Base-by-base conservation (phyloP, 2,329 filamentous ascomycete species). In the Fusarium concolor region DNA sequence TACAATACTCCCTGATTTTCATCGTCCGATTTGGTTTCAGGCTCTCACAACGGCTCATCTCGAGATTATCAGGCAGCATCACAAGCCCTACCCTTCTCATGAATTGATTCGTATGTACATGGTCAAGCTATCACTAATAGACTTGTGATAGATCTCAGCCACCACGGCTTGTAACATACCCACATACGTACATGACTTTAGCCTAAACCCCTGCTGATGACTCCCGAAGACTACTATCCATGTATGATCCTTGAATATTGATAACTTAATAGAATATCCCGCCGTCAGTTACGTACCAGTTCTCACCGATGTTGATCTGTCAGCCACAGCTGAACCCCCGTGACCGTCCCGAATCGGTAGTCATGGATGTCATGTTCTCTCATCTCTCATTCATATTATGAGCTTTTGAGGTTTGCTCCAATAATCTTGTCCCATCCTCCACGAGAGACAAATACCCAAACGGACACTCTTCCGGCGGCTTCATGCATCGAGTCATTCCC, bases 141-240 rank as follows among this genome's bases (percentile, higher is more conserved):
- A 70, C 67, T 56, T 61, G 52, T 68, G 62, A 71, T 67, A 70
- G 70, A 71, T 71, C 60, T 73, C 65, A 71, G 66, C 69, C 65
- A 60, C 63, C 28, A 38, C 57, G 59, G 65, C 41, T 56, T 70
- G 62, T 33, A 33, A 17, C 31, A 33, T 33, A 3, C 14, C 31
- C 14, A 56, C 33, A 35, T 35, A 63, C 58, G 41, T 29, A 38
- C n/a, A 47, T 52, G 20, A 44, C 46, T 63, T 64, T 62, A 59
- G 44, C 56, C 64, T 61, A 53, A 53, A 69, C 20, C 49, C 51
- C 35, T 46, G 44, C 33, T 46, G 37, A 52, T 24, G 42, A 35
- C 22, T 37, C 31, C 37, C 22, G 39, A 38, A 42, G 59, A 24
- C 52, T 44, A 58, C 47, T 44, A 24, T 41, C 47, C 47, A 62